phyloP scores from a whole-genome alignment of 352 stramenopile genomes.

The Globisporangium polare region DNA sequence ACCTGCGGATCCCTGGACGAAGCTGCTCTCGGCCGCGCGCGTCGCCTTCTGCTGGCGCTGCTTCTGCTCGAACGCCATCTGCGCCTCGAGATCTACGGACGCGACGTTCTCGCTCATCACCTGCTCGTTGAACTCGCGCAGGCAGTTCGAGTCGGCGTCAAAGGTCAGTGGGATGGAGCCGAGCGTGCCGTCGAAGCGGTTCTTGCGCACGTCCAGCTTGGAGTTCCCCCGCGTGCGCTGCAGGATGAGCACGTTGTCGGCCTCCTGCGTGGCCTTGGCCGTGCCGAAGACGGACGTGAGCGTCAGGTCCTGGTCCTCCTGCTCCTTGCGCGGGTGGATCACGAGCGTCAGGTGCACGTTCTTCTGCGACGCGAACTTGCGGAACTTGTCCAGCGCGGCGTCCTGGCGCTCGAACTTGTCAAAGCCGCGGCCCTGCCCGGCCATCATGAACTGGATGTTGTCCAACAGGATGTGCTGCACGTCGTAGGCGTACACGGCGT shows the following conservation, averaged over 20 bases:
- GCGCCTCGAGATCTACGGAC: constrained; percentile 64
- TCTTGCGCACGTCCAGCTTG: constrained; percentile 97
- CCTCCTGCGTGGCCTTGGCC: constrained; percentile 99
- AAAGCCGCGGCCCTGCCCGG: constrained; percentile 73
- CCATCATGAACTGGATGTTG: constrained; percentile 99
- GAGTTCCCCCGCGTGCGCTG: constrained; percentile 89
- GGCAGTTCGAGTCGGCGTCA: constrained; percentile 57
- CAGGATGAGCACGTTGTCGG: constrained; percentile 99
- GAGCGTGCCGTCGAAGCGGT: constrained; percentile 91
- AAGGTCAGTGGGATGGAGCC: constrained; percentile 87
- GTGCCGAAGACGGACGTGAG: constrained; percentile 97
- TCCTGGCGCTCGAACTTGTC: constrained; percentile 93
- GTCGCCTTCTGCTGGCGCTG: constrained; percentile 33
- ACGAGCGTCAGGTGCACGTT: constrained; percentile 99
- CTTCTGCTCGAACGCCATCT: constrained; percentile 78
- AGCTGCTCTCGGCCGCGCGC: constrained; percentile 12
- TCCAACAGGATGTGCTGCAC: constrained; percentile 99
- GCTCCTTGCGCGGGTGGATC: constrained; percentile 98
- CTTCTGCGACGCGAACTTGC: constrained; percentile 95
- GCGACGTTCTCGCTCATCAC: constrained; percentile 69
- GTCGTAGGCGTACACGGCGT: constrained; percentile 97
- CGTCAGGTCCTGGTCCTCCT: constrained; percentile 89
- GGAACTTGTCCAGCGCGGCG: constrained; percentile 94
- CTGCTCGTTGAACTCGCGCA: constrained; percentile 63
- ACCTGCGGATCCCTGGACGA: neutral